These are phyloP conservation scores for Rhodamnia rubescens DNA, from an alignment of 345 rosid genomes.

Conservation along the genomic window DNA sequence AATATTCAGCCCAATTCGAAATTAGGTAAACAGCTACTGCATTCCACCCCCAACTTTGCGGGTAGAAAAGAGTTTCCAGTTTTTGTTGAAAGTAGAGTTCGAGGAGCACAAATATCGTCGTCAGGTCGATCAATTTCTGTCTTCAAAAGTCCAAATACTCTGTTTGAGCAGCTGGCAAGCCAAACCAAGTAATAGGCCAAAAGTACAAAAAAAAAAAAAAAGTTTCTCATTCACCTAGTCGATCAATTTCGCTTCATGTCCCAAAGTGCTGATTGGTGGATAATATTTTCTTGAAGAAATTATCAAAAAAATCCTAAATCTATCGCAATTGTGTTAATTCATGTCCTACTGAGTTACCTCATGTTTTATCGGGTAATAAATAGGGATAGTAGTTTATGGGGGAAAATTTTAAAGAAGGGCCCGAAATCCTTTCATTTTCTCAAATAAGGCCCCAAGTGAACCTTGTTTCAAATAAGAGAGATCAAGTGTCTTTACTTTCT, in stretches of 20 bases:
- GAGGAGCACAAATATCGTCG: not conserved
- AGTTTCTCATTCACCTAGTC: not conserved
- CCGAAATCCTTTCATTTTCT: too few relatives aligned
- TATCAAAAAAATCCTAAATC: too few relatives aligned
- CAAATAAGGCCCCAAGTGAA: too few relatives aligned
- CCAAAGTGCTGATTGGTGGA: not conserved
- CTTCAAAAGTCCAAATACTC: not conserved
- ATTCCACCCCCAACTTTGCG: not conserved
- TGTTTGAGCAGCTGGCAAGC: not conserved
- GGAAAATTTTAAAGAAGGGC: too few relatives aligned
- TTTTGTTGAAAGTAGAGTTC: not conserved
- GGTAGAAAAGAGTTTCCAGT: not conserved
- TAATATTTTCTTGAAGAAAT: too few relatives aligned
- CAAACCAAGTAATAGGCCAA: not conserved
- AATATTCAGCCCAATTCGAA: not conserved
- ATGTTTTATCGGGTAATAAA: too few relatives aligned
- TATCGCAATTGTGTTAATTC: too few relatives aligned
- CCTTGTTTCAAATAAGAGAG: too few relatives aligned
- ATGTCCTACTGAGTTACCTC: too few relatives aligned
- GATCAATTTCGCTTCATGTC: not conserved
- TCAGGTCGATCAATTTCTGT: not conserved
- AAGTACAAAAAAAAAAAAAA: not conserved
- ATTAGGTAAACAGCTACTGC: not conserved
- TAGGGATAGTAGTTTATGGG: too few relatives aligned
- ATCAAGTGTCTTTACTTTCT: too few relatives aligned